A percentile compares a stretch with the other conserved stretches of the same genome.
Conservation (phyloP, 2,329 filamentous ascomycete genomes). For the Sporothrix pallida region DNA sequence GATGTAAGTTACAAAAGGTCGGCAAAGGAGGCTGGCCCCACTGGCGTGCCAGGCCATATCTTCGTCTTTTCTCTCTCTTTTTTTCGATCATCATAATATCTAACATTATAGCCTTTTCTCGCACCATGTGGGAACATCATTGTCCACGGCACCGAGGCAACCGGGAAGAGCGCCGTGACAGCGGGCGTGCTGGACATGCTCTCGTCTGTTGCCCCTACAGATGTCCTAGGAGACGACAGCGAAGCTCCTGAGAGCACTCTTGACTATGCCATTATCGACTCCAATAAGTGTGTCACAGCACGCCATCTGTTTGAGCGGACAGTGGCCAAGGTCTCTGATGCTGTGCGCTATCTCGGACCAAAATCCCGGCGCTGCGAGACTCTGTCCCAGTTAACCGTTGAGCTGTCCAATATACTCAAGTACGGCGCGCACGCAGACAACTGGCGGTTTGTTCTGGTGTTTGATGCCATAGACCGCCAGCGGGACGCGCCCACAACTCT, state of each 20-base stretch:
- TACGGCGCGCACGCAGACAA: conserved; percentile 47
- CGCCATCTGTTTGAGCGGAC: conserved; percentile 78
- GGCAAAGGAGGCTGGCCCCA: background rate
- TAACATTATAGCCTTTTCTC: conserved; percentile 59
- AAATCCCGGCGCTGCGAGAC: conserved; percentile 74
- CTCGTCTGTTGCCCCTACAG: conserved; percentile 42
- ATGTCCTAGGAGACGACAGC: conserved; percentile 55
- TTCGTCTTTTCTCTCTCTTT: too few species aligned
- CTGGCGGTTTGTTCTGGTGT: conserved; percentile 76
- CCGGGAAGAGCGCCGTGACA: conserved; percentile 80
- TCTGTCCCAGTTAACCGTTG: conserved; percentile 74
- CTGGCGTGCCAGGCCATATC: too few species aligned
- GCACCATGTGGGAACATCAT: conserved; percentile 77
- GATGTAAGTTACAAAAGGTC: conserved; percentile 48
- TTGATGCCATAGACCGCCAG: conserved; percentile 87
- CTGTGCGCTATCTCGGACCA: conserved; percentile 55
- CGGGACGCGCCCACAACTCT: conserved; percentile 79
- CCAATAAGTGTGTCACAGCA: conserved; percentile 76
- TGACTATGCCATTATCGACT: conserved; percentile 68
- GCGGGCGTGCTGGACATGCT: conserved; percentile 63
- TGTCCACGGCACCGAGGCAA: conserved; percentile 82
- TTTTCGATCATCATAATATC: background rate
- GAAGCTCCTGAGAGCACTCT: conserved; percentile 46
- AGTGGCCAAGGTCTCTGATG: conserved; percentile 62
- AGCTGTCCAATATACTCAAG: conserved; percentile 69